A percentile compares a stretch with the other conserved stretches of the same genome.
phyloP scores from a whole-genome alignment of 352 stramenopile species.

The Blastocystis sp. region DNA sequence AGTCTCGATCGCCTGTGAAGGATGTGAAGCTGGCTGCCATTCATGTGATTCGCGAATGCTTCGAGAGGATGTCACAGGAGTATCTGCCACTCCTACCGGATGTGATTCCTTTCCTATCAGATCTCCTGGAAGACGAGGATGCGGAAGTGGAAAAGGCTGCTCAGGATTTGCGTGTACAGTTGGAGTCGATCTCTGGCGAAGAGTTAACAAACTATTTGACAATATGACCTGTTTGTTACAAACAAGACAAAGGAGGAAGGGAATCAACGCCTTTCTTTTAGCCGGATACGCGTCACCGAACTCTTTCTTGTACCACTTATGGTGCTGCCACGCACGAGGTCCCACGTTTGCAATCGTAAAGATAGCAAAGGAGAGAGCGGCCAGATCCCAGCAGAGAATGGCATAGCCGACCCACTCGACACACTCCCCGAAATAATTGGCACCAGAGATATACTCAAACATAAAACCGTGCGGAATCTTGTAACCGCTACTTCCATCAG shows the following conservation, averaged over 20 bases:
- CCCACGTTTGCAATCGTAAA: conserved; percentile 72
- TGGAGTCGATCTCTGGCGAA: conserved; percentile 50
- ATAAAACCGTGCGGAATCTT: conserved; percentile 70
- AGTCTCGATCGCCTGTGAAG: conserved; percentile 29
- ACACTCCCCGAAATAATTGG: conserved; percentile 76
- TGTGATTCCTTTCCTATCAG: conserved; percentile 56
- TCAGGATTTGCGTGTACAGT: conserved; percentile 41
- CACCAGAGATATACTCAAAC: conserved; percentile 71
- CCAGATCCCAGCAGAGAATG: conserved; percentile 66
- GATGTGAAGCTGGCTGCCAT: conserved; percentile 45
- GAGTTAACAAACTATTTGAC: conserved; percentile 55
- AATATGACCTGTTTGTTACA: conserved; percentile 53
- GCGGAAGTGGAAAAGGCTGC: conserved; percentile 50
- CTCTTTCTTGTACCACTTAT: conserved; percentile 72
- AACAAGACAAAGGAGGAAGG: conserved; percentile 69
- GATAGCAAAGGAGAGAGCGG: conserved; percentile 67
- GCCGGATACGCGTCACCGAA: conserved; percentile 71
- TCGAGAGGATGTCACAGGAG: conserved; percentile 56
- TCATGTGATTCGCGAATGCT: conserved; percentile 57
- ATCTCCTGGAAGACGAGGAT: conserved; percentile 61
- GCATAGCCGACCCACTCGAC: conserved; percentile 75
- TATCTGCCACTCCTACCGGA: conserved; percentile 56
- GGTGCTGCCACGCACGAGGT: conserved; percentile 70
- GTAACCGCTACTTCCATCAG: conserved; percentile 66
- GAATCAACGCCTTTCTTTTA: conserved; percentile 71